Percentiles rank a stretch among this genome's conserved stretches.
These are phyloP conservation scores for Plasmodium reichenowi DNA, from an alignment of 169 alveolate species.

Conservation along the genomic window DNA sequence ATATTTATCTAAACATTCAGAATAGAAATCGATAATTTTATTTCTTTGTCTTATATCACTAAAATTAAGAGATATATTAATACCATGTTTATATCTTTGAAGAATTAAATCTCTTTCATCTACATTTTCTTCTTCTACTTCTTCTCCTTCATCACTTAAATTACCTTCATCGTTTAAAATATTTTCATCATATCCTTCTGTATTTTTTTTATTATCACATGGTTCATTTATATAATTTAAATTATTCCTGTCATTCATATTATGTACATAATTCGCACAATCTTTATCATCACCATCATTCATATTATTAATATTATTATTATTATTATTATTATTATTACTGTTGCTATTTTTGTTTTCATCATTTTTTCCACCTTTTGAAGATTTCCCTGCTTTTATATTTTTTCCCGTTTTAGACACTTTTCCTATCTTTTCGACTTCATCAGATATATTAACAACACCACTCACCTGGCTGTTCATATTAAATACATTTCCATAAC, in stretches of 20 bases:
- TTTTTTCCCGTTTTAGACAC: too few species aligned
- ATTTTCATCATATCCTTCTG: conserved; percentile 53
- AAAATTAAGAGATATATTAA: conserved; percentile 32
- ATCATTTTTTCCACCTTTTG: not conserved
- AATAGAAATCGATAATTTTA: conserved; percentile 80
- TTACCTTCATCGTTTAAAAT: conserved; percentile 45
- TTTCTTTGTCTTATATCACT: conserved; percentile 1
- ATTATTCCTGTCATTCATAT: conserved; percentile 15
- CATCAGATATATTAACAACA: too few species aligned
- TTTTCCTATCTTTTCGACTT: too few species aligned
- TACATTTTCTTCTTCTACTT: conserved; percentile 70
- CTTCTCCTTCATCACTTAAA: conserved; percentile 54
- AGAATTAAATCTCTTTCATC: conserved; percentile 55
- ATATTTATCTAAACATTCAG: conserved; percentile 84
- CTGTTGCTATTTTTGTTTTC: conserved; percentile 16
- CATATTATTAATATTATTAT: conserved; percentile 20
- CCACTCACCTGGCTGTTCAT: too few species aligned
- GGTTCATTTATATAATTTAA: conserved; percentile 5
- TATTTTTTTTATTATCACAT: conserved; percentile 41
- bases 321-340: conserved; percentile 4
- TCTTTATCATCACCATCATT: not conserved
- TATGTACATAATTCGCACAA: not conserved
- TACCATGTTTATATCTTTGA: conserved; percentile 74
- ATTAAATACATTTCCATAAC: too few species aligned
- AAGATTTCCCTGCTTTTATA: too few species aligned